phyloP scores from a whole-genome alignment of 2,329 filamentous ascomycete species.

The Aspergillus ustus region DNA sequence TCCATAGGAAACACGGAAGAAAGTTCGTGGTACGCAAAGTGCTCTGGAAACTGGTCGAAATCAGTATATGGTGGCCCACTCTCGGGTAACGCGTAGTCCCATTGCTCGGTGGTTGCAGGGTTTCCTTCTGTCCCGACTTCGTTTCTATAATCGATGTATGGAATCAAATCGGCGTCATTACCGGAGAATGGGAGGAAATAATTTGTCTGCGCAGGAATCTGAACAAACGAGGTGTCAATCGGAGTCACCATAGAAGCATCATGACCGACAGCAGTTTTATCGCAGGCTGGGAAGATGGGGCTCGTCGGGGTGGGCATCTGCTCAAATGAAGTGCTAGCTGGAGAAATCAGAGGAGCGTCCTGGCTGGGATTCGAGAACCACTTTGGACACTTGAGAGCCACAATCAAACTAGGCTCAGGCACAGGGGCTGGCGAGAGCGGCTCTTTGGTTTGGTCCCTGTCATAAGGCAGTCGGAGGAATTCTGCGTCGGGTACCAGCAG shows the following conservation, averaged over 20 bases:
- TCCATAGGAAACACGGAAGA: not conserved
- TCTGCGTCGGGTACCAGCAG: conserved; percentile 22
- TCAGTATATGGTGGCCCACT: not conserved
- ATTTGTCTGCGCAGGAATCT: no score
- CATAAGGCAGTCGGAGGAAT: conserved; percentile 24
- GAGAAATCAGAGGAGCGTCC: not conserved
- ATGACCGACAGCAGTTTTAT: no score
- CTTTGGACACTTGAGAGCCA: conserved; percentile 21
- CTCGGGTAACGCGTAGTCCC: not conserved
- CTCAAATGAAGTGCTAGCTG: not conserved
- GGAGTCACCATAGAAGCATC: no score
- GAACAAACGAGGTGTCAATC: no score
- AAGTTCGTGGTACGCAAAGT: not conserved
- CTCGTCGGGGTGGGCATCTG: not conserved
- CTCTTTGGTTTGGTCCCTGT: conserved; percentile 1
- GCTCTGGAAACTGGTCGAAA: not conserved
- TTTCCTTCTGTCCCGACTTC: not conserved
- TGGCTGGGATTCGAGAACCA: not conserved
- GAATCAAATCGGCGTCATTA: not conserved
- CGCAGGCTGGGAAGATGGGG: not conserved
- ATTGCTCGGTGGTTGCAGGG: not conserved
- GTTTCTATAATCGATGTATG: not conserved
- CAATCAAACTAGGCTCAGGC: conserved; percentile 12
- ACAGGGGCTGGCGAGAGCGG: not conserved
- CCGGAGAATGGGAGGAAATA: no score